These are phyloP conservation scores for Elsinoe ampelina DNA, from an alignment of 2,329 filamentous ascomycete species.

Conservation along the genomic window DNA sequence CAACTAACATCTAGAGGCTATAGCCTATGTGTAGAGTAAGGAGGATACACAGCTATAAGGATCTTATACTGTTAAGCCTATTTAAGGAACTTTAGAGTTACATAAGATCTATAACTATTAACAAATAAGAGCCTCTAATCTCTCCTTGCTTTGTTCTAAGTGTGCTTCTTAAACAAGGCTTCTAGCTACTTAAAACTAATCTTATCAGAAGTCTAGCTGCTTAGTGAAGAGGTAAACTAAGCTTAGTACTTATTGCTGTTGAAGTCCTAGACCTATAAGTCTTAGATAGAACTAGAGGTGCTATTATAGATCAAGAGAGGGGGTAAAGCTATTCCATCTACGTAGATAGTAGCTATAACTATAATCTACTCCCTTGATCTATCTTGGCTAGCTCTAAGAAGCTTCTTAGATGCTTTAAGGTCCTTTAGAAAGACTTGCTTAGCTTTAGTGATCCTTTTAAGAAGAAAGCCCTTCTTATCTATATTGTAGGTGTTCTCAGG, in stretches of 20 bases:
- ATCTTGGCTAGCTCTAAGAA: constrained; percentile 17
- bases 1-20: constrained; percentile 19
- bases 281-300: constrained; percentile 14
- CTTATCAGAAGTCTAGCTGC: constrained; percentile 18
- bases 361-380: constrained; percentile 18
- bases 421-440: too few relatives aligned
- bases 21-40: constrained; percentile 16
- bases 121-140: constrained; percentile 17
- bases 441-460: too few relatives aligned
- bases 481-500: too few relatives aligned
- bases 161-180: constrained; percentile 15
- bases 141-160: constrained; percentile 14
- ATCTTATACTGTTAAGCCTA: constrained; percentile 14
- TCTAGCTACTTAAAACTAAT: constrained; percentile 16
- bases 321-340: constrained; percentile 15
- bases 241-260: constrained; percentile 12
- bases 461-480: too few relatives aligned
- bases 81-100: constrained; percentile 15
- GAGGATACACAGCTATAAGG: constrained; percentile 12
- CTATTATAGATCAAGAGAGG: constrained; percentile 17
- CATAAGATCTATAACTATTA: constrained; percentile 16
- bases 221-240: constrained; percentile 16
- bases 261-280: constrained; percentile 18
- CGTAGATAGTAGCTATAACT: constrained; percentile 17
- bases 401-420: too few relatives aligned